phyloP scores from a whole-genome alignment of 2,329 filamentous ascomycete genomes.

The Aspergillus cejpii region DNA sequence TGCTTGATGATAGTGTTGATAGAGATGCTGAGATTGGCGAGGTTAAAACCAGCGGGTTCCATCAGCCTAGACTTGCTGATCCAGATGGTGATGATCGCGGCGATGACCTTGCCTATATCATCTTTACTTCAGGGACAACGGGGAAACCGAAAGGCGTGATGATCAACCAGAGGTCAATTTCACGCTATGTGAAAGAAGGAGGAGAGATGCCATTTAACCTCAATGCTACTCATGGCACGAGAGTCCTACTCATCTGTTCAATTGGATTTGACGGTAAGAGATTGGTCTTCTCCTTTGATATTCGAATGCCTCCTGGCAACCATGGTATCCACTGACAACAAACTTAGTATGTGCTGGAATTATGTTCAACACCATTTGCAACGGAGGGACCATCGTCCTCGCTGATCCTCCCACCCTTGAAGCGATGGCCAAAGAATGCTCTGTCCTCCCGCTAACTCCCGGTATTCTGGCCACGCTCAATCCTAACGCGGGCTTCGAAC shows the following conservation, averaged over 20 bases:
- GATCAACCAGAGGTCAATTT: conserved; percentile 6
- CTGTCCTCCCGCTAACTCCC: conserved; percentile 6
- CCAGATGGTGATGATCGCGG: neutral
- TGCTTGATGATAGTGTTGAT: too few species aligned
- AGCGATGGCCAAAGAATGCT: conserved; percentile 3
- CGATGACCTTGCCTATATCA: neutral
- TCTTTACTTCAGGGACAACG: conserved; percentile 6
- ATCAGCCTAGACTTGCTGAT: neutral
- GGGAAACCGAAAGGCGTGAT: conserved; percentile 4
- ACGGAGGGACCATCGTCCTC: conserved; percentile 15
- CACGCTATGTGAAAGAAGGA: conserved; percentile 3
- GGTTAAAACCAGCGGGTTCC: too few species aligned
- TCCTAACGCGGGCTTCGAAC: conserved; percentile 1
- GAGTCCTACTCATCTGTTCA: conserved; percentile 19
- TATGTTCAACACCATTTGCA: conserved; percentile 16
- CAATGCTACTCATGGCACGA: conserved; percentile 2
- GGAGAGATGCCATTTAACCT: conserved; percentile 4
- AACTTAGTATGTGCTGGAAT: conserved; percentile 7
- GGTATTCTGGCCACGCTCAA: conserved; percentile 8
- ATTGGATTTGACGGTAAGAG: conserved; percentile 24
- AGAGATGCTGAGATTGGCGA: too few species aligned
- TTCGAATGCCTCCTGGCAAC: too few species aligned
- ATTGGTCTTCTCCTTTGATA: neutral
- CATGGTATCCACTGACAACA: too few species aligned
- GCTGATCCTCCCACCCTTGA: conserved; percentile 4